Percentiles rank a stretch among this genome's conserved stretches.
Conservation (phyloP, 2,329 filamentous ascomycete species). For the Aspergillus tanneri region DNA sequence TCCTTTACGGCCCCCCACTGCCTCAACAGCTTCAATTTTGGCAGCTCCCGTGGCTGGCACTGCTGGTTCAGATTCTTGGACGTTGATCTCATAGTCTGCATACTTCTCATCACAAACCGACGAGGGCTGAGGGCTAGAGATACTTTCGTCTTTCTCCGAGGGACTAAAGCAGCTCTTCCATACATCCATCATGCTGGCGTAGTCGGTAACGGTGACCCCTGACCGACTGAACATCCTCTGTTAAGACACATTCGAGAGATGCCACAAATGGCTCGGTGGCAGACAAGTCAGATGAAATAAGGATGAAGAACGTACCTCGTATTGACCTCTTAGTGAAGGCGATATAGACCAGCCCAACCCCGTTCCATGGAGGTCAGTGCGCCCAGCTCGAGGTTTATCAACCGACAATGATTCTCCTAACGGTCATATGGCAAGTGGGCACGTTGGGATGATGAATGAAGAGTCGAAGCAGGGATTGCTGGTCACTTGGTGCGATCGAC, state of each 20-base stretch:
- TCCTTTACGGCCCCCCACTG: constrained; percentile 31
- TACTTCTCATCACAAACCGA: constrained; percentile 10
- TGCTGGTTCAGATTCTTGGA: not conserved
- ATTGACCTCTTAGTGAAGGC: not conserved
- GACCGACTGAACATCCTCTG: not conserved
- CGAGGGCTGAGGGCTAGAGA: constrained; percentile 2
- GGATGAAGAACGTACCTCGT: not conserved
- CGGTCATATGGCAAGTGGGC: not conserved
- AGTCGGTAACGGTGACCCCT: not conserved
- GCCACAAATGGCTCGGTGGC: not conserved
- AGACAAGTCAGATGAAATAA: not conserved
- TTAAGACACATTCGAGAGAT: not conserved
- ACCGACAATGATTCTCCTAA: not conserved
- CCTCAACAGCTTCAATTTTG: constrained; percentile 31
- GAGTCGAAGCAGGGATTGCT: constrained; percentile 6
- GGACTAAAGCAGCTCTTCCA: constrained; percentile 5
- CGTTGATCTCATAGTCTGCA: constrained; percentile 9
- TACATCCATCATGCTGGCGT: constrained; percentile 5
- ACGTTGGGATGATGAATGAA: not conserved
- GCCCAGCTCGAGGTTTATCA: not conserved
- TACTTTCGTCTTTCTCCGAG: not conserved
- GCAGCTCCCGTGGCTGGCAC: constrained; percentile 23
- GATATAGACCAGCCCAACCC: not conserved
- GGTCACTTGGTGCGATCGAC: constrained; percentile 4
- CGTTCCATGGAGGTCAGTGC: not conserved